phyloP scores from a whole-genome alignment of 805 yeast genomes.

The Peterozyma toletana region DNA sequence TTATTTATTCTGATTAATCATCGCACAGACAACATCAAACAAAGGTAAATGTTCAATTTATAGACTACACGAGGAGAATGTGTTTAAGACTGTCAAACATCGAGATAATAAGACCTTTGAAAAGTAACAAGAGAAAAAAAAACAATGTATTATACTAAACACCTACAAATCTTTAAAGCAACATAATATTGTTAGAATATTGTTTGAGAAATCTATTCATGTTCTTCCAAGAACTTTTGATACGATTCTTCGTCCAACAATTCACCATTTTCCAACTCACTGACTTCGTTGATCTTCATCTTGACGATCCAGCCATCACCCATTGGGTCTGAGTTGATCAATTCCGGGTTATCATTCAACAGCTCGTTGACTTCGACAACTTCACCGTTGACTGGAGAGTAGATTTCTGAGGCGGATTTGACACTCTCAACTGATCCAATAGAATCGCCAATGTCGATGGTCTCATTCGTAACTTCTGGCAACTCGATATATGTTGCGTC shows the following conservation, averaged over 20 bases:
- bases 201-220: constrained; percentile 18
- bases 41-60: no score
- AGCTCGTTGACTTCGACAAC: constrained; percentile 63
- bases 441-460: constrained; percentile 63
- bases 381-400: constrained; percentile 78
- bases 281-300: constrained; percentile 46
- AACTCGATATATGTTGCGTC: constrained; percentile 93
- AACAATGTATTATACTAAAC: background rate
- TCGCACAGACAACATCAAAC: background rate
- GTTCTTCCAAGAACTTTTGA: constrained; percentile 49
- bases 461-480: constrained; percentile 48
- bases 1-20: background rate
- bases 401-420: constrained; percentile 89
- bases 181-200: background rate
- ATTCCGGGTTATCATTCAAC: constrained; percentile 64
- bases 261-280: constrained; percentile 29
- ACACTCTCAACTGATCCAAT: constrained; percentile 93
- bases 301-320: constrained; percentile 93
- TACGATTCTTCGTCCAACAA: constrained; percentile 51
- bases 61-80: no score
- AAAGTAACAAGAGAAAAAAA: background rate
- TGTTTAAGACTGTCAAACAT: no score
- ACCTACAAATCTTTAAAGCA: background rate
- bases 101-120: no score
- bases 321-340: constrained; percentile 83